Conservation (phyloP, 306 rosid species). For the Amphicarpaea edgeworthii region DNA sequence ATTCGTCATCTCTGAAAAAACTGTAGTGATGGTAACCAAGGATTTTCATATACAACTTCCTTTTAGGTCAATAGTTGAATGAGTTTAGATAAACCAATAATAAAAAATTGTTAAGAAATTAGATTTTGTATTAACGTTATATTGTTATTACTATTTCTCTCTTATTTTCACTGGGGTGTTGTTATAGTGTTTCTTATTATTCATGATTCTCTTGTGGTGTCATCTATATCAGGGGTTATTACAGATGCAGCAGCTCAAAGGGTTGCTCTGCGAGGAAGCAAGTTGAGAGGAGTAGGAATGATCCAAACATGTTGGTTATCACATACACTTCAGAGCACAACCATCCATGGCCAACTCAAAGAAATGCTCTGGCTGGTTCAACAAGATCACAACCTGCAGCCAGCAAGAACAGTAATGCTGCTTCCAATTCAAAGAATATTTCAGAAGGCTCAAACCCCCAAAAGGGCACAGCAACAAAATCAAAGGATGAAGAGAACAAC, state of each 20-base stretch:
- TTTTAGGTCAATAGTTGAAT: conserved; percentile 2
- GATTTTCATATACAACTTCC: not conserved
- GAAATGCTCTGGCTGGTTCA: conserved; percentile 92
- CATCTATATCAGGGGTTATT: conserved; percentile 68
- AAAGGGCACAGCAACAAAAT: conserved; percentile 43
- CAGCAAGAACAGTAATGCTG: conserved; percentile 47
- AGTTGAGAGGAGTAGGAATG: conserved; percentile 89
- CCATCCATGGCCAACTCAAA: conserved; percentile 98
- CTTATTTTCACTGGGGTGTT: not conserved
- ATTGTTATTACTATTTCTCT: not conserved
- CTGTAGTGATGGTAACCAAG: not conserved
- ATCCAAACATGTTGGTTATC: conserved; percentile 93
- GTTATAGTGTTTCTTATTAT: conserved; percentile 17
- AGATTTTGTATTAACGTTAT: not conserved
- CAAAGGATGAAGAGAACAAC: conserved; percentile 54
- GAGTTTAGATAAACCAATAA: not conserved
- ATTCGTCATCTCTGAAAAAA: not conserved
- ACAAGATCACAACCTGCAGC: conserved; percentile 73
- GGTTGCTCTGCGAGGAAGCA: conserved; percentile 95
- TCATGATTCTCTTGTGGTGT: not conserved
- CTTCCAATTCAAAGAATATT: conserved; percentile 40
- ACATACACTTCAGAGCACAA: conserved; percentile 97
- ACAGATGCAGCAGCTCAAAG: conserved; percentile 96
- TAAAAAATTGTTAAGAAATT: not conserved
- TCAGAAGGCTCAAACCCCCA: conserved; percentile 33